These are phyloP conservation scores for Lachnellula hyalina DNA, from an alignment of 2,329 filamentous ascomycete genomes.

Conservation along the genomic window DNA sequence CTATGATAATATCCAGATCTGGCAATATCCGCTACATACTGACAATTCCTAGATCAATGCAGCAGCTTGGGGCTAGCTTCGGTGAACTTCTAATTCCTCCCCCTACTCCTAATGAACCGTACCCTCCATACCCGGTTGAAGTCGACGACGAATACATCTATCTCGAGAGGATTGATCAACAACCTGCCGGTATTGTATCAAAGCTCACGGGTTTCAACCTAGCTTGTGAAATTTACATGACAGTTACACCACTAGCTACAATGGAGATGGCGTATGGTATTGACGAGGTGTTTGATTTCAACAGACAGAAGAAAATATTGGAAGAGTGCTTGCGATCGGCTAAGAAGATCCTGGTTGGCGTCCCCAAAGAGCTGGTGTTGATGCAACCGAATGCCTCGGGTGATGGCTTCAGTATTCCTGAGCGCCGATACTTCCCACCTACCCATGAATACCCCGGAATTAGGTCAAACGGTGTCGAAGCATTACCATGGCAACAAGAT, in stretches of 20 bases:
- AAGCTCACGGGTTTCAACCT: constrained; percentile 76
- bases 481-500: constrained; percentile 8
- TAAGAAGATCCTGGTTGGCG: constrained; percentile 60
- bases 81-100: constrained; percentile 71
- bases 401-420: constrained; percentile 34
- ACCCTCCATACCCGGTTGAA: constrained; percentile 74
- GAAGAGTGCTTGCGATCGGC: constrained; percentile 65
- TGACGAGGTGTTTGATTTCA: constrained; percentile 68
- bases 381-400: constrained; percentile 40
- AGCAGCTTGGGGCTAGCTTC: constrained; percentile 68
- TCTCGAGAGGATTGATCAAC: constrained; percentile 62
- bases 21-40: constrained; percentile 13
- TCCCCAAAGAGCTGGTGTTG: constrained; percentile 61
- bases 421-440: constrained; percentile 48
- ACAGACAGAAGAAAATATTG: constrained; percentile 68
- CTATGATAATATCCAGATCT: constrained; percentile 23
- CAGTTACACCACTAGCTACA: constrained; percentile 73
- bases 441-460: constrained; percentile 34
- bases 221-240: constrained; percentile 71
- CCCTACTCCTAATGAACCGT: constrained; percentile 67
- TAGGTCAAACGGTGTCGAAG: constrained; percentile 29
- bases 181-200: constrained; percentile 63
- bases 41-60: constrained; percentile 54
- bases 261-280: constrained; percentile 79
- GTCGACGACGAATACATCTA: constrained; percentile 81